phyloP scores from a whole-genome alignment of 2,329 filamentous ascomycete genomes.

The Colletotrichum musicola region DNA sequence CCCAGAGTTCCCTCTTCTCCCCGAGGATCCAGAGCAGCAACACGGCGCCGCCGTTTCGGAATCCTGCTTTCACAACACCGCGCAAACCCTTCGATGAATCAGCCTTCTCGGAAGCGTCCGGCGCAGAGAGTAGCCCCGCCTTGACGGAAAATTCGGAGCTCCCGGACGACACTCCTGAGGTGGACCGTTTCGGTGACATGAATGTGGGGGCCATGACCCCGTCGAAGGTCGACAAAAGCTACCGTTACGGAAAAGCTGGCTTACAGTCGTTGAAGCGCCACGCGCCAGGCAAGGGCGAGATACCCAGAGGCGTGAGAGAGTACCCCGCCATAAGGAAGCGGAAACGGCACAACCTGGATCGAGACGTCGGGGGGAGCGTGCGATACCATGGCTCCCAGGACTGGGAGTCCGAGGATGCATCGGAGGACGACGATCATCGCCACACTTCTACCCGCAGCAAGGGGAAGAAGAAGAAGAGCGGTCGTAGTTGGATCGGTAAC shows the following conservation, averaged over 20 bases:
- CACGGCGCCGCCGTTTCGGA: conserved; percentile 68
- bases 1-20: conserved; percentile 61
- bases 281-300: conserved; percentile 73
- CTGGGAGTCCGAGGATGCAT: conserved; percentile 62
- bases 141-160: conserved; percentile 69
- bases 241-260: conserved; percentile 57
- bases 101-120: conserved; percentile 66
- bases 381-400: conserved; percentile 57
- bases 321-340: conserved; percentile 62
- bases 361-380: conserved; percentile 63
- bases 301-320: conserved; percentile 62
- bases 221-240: conserved; percentile 59
- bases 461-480: conserved; percentile 37
- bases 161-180: conserved; percentile 66
- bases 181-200: conserved; percentile 59
- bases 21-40: conserved; percentile 56
- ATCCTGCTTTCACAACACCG: conserved; percentile 74
- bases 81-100: conserved; percentile 68
- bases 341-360: conserved; percentile 64
- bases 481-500: conserved; percentile 53
- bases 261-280: conserved; percentile 55
- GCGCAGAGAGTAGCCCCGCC: conserved; percentile 71
- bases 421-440: conserved; percentile 57
- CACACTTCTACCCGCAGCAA: conserved; percentile 31
- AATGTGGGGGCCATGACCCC: conserved; percentile 62